These are phyloP conservation scores for Ogataea haglerorum DNA, from an alignment of 805 yeast species.

Conservation along the genomic window DNA sequence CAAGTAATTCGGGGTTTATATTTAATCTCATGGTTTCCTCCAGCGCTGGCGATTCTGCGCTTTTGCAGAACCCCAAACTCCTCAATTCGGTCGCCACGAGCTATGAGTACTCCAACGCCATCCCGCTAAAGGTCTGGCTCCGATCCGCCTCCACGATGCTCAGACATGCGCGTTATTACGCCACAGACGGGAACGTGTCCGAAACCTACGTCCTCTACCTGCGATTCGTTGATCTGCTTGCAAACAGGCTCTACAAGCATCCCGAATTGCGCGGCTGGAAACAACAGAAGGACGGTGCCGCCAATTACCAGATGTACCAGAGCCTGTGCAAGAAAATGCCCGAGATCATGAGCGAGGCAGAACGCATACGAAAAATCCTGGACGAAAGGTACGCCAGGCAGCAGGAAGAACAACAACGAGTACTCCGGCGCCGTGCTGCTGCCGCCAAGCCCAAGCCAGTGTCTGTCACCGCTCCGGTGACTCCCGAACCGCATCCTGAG, in stretches of 20 bases:
- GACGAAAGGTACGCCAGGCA: constrained; percentile 21
- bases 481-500: constrained; percentile 3
- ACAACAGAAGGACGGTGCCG: constrained; percentile 17
- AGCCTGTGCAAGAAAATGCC: constrained; percentile 22
- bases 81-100: constrained; percentile 47
- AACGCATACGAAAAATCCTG: constrained; percentile 25
- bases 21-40: constrained; percentile 6
- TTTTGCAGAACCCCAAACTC: constrained; percentile 31
- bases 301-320: constrained; percentile 25
- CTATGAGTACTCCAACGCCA: constrained; percentile 49
- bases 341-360: constrained; percentile 32
- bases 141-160: constrained; percentile 48
- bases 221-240: constrained; percentile 56
- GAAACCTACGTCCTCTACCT: constrained; percentile 55
- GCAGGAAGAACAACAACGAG: background rate
- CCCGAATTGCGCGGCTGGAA: constrained; percentile 38
- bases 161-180: constrained; percentile 46
- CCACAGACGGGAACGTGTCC: constrained; percentile 39
- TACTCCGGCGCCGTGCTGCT: background rate
- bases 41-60: constrained; percentile 13
- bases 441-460: background rate
- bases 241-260: constrained; percentile 44
- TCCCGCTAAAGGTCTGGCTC: constrained; percentile 53
- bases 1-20: constrained; percentile 4
- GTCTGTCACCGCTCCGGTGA: background rate